Evolutionary conservation across 2,329 filamentous ascomycete species (phyloP), one percentile per base, ranked within the genome.

Genomic region (Coniochaeta ligniaria): DNA sequence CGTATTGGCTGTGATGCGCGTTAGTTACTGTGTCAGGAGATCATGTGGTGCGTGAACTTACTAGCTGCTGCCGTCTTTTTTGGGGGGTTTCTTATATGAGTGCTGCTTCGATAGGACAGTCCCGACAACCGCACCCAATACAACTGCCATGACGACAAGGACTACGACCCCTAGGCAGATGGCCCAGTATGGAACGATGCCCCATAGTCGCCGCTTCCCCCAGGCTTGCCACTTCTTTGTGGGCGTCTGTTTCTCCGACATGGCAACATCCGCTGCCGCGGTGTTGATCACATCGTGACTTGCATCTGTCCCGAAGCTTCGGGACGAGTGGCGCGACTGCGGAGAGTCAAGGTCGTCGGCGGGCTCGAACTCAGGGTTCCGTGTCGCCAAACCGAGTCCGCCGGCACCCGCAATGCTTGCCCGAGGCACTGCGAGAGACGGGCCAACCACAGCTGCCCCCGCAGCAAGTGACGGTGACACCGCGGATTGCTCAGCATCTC

Each of bases 281-380:
- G 76, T 77, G 65, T 85, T 84, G 64, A 86, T 79, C 38, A 82
- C 78, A 59, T 83, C 80, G 47, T 79, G 76, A 64, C 81, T 86
- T 8, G 66, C 71, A 6, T 83, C 80, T 2, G 71, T 83, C 6
- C 70, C 72, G 45, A 80, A 77, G 64, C 83, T 87, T 43, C 80
- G 73, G 1, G 80, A 73, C 0, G 82, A 85, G 56, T 78, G 77
- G 7, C 78, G 78, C 16, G 83, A 82, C 28, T 76, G 76, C 28
- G 79, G 77, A 6, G 78, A 76, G 54, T 77, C 75, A 1, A 85
- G 71, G 57, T 86, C 80, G 50, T 85, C 84, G 5, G 76, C 78
- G 1, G 84, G 85, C 16, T 83, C 79, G 70, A 85, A 88, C 65
- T 87, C 85, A 0, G 85, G 85, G 62, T 88, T 82, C 28, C 82